These are phyloP conservation scores for Suillus decipiens DNA, from an alignment of 768 basidiomycete genomes.

Conservation along the genomic window DNA sequence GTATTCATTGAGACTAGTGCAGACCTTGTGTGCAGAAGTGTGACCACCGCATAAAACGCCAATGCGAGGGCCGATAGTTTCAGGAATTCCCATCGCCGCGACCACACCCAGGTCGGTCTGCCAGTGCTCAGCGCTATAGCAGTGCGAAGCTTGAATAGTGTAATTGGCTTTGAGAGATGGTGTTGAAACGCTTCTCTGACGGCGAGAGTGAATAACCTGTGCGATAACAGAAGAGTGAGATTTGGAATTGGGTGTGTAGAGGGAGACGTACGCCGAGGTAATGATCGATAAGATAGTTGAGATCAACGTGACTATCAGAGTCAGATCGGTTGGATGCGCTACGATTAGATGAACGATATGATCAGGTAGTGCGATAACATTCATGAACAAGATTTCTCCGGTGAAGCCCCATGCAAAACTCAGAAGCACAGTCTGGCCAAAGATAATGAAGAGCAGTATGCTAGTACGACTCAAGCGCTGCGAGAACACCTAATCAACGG, in stretches of 20 bases:
- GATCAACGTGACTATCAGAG: neutral
- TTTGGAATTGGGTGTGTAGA: neutral
- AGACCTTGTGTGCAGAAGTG: neutral
- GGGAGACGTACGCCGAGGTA: neutral
- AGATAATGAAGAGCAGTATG: neutral
- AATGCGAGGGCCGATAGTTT: too few relatives aligned
- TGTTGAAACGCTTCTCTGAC: neutral
- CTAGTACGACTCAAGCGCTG: too few relatives aligned
- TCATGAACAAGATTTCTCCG: neutral
- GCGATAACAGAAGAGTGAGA: neutral
- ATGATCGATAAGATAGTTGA: neutral
- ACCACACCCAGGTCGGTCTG: neutral
- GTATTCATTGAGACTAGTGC: neutral
- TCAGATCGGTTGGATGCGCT: neutral
- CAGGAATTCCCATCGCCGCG: too few relatives aligned
- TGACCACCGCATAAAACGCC: neutral
- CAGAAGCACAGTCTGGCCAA: neutral
- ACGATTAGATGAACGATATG: neutral
- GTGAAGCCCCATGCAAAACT: conserved; percentile 1
- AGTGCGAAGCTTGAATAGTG: conserved; percentile 1
- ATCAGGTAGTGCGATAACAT: neutral
- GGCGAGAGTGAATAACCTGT: conserved; percentile 1
- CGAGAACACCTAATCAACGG: neutral
- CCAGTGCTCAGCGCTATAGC: conserved; percentile 3
- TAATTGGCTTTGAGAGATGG: neutral